Evolutionary conservation across 352 stramenopile species (phyloP).

Genomic region (Globisporangium acanthophoron): DNA sequence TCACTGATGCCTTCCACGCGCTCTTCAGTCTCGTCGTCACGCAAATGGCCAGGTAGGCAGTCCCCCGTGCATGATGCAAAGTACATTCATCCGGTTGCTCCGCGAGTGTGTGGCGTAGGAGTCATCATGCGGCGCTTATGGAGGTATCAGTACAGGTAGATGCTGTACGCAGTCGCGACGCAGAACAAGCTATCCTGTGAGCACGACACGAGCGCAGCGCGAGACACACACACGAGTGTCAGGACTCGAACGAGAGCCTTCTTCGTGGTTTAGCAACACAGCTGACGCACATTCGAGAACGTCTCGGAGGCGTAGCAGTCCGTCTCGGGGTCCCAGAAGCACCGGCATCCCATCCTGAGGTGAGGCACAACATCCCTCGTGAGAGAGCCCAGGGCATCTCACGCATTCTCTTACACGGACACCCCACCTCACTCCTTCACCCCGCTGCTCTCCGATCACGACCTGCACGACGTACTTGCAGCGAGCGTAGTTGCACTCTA

Average conservation of each 20-base stretch:
- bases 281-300: conserved; percentile 69
- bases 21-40: conserved; percentile 69
- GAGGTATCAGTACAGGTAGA: conserved; percentile 80
- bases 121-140: not conserved
- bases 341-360: conserved; percentile 82
- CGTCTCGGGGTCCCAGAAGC: conserved; percentile 88
- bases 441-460: conserved; percentile 86
- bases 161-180: conserved; percentile 81
- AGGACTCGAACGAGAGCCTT: not conserved
- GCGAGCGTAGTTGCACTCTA: conserved; percentile 63
- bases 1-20: conserved; percentile 81
- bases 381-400: not conserved
- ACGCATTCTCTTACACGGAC: not conserved
- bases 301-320: conserved; percentile 88
- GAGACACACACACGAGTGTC: not conserved
- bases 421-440: conserved; percentile 72
- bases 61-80: not conserved
- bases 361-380: not conserved
- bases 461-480: conserved; percentile 92
- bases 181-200: conserved; percentile 86
- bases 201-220: not conserved
- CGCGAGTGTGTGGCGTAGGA: not conserved
- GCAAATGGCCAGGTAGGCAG: conserved; percentile 19
- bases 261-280: not conserved
- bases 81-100: not conserved